Evolutionary conservation across 768 basidiomycete genomes (phyloP), one percentile per base, ranked within the genome.

Genomic region (Fomitopsis pulvina): DNA sequence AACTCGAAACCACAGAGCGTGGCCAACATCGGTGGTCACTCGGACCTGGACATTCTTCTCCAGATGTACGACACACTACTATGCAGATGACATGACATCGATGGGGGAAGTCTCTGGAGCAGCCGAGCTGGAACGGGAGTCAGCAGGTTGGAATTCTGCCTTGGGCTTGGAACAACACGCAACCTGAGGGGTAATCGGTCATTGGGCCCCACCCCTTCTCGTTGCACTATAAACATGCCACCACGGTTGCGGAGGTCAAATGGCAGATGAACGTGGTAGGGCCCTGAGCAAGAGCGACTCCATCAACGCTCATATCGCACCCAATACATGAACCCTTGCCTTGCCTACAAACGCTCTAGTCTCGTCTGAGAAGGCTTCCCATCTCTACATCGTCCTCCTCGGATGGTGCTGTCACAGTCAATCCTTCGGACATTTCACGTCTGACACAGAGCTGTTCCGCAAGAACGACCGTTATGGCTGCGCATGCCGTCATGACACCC

Each of bases 401-500:
- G 9, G 72, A 61, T 44, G 72, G 66, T 32, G 69, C 66, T 32
- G 60, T 63, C 41, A 71, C 68, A 18, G 68, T 73, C 52, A 95
- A 67, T 7, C 92, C 92, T 62, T 94, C 91, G 18, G 71, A 69
- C 91, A 96, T 91, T 69, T 96, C 92, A 38, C 92, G 72, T 59
- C 78, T 83, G 24, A 95, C 87, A 63, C 95, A 94, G 24, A 96
- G 72, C 60, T 97, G 92, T 63, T 99, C 96, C 1, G 92, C 88
- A 11, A 85, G 66, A 47, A 92, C 73, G 54, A 97, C 79, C 52
- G 83, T 87, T 32, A 85, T 58, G n/a, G 80, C 70, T 6, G 90
- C 76, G 39, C 89, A 84, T 34, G 71, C 69, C n/a, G 78, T 66
- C 63, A 94, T 72, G 44, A 94, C 74, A 41, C 82, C 60, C 93